phyloP scores from a whole-genome alignment of 257 asterid species.

The Solanum commersonii region DNA sequence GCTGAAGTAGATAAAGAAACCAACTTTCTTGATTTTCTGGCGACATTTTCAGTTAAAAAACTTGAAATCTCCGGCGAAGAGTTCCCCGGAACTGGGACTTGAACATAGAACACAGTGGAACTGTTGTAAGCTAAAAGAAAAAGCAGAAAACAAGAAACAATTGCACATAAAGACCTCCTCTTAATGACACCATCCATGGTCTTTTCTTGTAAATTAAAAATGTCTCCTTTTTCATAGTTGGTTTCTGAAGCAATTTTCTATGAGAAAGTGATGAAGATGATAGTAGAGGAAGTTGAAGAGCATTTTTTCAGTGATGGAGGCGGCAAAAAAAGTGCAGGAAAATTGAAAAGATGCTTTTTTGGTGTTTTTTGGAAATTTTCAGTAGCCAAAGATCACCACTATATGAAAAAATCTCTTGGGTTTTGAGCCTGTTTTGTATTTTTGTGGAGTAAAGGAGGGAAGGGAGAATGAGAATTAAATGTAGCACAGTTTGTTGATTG shows the following conservation, averaged over 20 bases:
- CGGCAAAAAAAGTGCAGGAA: slow-evolving; percentile 19
- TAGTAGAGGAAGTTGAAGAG: slow-evolving; percentile 1
- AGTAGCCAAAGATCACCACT: neutral
- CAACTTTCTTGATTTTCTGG: slow-evolving; percentile 46
- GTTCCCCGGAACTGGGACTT: slow-evolving; percentile 35
- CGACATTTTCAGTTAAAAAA: slow-evolving; percentile 32
- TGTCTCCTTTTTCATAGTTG: neutral
- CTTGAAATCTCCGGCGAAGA: slow-evolving; percentile 20
- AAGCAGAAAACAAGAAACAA: slow-evolving; percentile 34
- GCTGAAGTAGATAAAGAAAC: slow-evolving; percentile 25
- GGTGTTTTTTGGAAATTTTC: neutral
- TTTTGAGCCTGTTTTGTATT: slow-evolving; percentile 6
- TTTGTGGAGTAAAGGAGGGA: neutral
- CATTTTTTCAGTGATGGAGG: slow-evolving; percentile 12
- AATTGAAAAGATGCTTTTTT: neutral
- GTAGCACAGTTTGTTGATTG: neutral
- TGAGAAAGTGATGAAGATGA: slow-evolving; percentile 1
- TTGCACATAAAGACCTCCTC: slow-evolving; percentile 35
- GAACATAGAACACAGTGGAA: slow-evolving; percentile 39
- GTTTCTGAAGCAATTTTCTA: neutral
- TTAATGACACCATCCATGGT: slow-evolving; percentile 19
- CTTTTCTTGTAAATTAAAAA: slow-evolving; percentile 5
- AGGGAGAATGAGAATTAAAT: neutral
- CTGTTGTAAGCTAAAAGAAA: slow-evolving; percentile 51
- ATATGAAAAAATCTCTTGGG: neutral